phyloP scores from a whole-genome alignment of 1,284 basidiomycete species.

The Melampsora americana region DNA sequence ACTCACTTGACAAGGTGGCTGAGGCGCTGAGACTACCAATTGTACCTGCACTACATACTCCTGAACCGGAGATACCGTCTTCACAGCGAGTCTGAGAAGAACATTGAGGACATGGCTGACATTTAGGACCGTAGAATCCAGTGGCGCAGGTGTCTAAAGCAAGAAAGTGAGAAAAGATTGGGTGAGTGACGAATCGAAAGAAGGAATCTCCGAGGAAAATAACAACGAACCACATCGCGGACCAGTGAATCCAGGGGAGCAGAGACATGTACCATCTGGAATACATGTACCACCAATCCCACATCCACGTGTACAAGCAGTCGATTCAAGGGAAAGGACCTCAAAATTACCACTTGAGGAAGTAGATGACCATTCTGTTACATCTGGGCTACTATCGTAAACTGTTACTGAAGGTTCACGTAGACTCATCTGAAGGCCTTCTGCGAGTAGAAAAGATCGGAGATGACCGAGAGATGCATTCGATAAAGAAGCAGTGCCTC shows the following conservation, averaged over 20 bases:
- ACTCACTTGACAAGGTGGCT: no score
- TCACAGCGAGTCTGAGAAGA: conserved; percentile 17
- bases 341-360: conserved; percentile 14
- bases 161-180: background rate
- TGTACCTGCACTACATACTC: conserved; percentile 1
- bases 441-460: conserved; percentile 20
- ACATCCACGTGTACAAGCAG: conserved; percentile 25
- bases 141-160: conserved; percentile 22
- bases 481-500: no score
- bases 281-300: conserved; percentile 23
- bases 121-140: conserved; percentile 24
- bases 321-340: conserved; percentile 25
- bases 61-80: conserved; percentile 28
- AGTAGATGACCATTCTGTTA: conserved; percentile 19
- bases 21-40: no score
- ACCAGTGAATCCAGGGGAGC: conserved; percentile 17
- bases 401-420: background rate
- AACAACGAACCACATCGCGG: conserved; percentile 21
- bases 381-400: conserved; percentile 27
- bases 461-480: no score
- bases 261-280: conserved; percentile 6
- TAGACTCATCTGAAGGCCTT: conserved; percentile 30
- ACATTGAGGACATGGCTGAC: conserved; percentile 30
- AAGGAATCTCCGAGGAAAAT: no score
- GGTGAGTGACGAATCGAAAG: no score